These are phyloP conservation scores for Lichtheimia corymbifera DNA, from an alignment of 371 early-diverging fungal genomes.

Conservation along the genomic window DNA sequence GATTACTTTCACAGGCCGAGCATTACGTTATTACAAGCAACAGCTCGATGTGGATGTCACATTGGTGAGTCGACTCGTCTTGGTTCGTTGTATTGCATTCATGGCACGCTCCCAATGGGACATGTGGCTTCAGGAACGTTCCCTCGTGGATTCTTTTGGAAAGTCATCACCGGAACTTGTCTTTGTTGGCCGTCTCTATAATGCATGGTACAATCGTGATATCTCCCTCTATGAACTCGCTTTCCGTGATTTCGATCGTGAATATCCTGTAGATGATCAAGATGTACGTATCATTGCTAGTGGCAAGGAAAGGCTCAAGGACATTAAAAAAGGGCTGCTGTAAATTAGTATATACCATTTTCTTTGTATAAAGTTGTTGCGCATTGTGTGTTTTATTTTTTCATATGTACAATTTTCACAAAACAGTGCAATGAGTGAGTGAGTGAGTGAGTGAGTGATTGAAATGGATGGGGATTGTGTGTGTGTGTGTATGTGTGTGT, in stretches of 20 bases:
- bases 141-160: background rate
- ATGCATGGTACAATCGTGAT: background rate
- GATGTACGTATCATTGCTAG: background rate
- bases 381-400: background rate
- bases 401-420: slow-evolving; percentile 1
- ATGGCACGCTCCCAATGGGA: slow-evolving; percentile 5
- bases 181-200: background rate
- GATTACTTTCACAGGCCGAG: background rate
- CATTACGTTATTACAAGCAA: slow-evolving; percentile 1
- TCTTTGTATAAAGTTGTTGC: no score
- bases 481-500: background rate
- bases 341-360: no score
- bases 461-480: background rate
- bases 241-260: slow-evolving; percentile 7
- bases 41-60: background rate
- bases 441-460: background rate
- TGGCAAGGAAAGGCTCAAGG: slow-evolving; percentile 1
- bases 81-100: background rate
- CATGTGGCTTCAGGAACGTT: background rate
- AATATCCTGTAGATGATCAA: slow-evolving; percentile 2
- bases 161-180: slow-evolving; percentile 2
- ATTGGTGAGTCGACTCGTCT: background rate
- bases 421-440: background rate
- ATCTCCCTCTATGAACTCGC: background rate
- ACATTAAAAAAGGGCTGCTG: background rate